Percentiles rank a stretch among this genome's conserved stretches.
These are phyloP conservation scores for Xerocomus brunneocitrinus DNA, from an alignment of 768 basidiomycete genomes.

Conservation along the genomic window DNA sequence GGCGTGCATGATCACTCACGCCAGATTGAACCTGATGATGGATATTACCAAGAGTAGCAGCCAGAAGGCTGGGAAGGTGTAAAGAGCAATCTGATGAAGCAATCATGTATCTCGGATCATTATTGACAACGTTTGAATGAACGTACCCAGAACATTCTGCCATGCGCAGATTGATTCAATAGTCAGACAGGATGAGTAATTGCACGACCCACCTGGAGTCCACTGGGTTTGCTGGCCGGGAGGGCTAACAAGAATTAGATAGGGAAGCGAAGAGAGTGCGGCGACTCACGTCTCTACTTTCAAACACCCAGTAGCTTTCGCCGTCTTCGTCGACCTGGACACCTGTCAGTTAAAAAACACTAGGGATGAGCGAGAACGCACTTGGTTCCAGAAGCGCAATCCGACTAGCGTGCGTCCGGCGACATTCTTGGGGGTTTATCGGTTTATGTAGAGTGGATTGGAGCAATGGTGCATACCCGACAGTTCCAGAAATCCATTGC, in stretches of 20 bases:
- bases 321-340: conserved; percentile 90
- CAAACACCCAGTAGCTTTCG: conserved; percentile 96
- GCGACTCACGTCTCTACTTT: conserved; percentile 82
- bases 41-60: conserved; percentile 82
- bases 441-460: neutral
- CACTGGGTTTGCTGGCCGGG: conserved; percentile 80
- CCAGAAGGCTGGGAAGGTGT: conserved; percentile 89
- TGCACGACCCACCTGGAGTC: conserved; percentile 68
- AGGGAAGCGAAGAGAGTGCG: neutral
- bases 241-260: conserved; percentile 51
- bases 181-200: neutral
- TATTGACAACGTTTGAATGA: conserved; percentile 5
- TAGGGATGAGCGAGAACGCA: conserved; percentile 17
- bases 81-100: conserved; percentile 68
- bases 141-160: conserved; percentile 90
- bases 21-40: conserved; percentile 80
- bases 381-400: conserved; percentile 96
- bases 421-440: conserved; percentile 61
- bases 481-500: conserved; percentile 99
- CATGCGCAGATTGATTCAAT: conserved; percentile 5
- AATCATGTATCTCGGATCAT: conserved; percentile 14
- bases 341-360: neutral
- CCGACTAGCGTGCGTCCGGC: conserved; percentile 92
- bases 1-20: conserved; percentile 46
- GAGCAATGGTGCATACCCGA: conserved; percentile 46